Conservation (phyloP, 371 early-diverging fungal genomes). For the Basidiobolus meristosporus region DNA sequence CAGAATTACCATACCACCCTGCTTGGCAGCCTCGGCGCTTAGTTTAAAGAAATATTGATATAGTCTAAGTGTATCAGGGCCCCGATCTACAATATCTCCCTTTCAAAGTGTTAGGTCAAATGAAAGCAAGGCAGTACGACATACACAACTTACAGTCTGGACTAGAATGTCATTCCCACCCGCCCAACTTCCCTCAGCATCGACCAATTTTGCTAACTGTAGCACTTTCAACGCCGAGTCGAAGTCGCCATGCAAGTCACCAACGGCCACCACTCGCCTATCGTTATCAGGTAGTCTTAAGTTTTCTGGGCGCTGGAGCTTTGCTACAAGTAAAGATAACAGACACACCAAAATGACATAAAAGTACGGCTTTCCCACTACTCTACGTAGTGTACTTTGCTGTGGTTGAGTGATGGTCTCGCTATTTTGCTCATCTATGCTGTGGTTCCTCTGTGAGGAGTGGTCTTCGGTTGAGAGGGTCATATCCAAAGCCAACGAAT, state of each 20-base stretch:
- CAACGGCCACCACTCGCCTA: slow-evolving; percentile 45
- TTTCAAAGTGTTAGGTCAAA: slow-evolving; percentile 1
- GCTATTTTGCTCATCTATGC: too few relatives aligned
- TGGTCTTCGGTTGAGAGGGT: too few relatives aligned
- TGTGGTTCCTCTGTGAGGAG: too few relatives aligned
- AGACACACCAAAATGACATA: too few relatives aligned
- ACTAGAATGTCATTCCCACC: slow-evolving; percentile 27
- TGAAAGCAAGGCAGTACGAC: too few relatives aligned
- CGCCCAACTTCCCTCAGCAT: slow-evolving; percentile 35
- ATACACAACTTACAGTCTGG: slow-evolving; percentile 18
- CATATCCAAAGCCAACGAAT: too few relatives aligned
- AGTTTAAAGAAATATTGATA: slow-evolving; percentile 36
- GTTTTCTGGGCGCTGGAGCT: too few relatives aligned
- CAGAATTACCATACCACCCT: slow-evolving; percentile 30
- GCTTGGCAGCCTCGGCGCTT: slow-evolving; percentile 24
- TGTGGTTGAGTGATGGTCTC: too few relatives aligned
- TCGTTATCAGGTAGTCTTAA: too few relatives aligned
- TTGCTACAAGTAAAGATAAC: too few relatives aligned
- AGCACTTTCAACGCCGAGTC: slow-evolving; percentile 28
- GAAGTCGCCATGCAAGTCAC: slow-evolving; percentile 61
- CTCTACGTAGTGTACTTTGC: too few relatives aligned
- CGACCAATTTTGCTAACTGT: slow-evolving; percentile 32
- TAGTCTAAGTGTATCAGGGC: slow-evolving; percentile 43
- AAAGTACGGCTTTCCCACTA: too few relatives aligned
- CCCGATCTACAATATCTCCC: slow-evolving; percentile 61